Evolutionary conservation across 73 alveolate genomes (phyloP).

Genomic region (Stentor roeselii): DNA sequence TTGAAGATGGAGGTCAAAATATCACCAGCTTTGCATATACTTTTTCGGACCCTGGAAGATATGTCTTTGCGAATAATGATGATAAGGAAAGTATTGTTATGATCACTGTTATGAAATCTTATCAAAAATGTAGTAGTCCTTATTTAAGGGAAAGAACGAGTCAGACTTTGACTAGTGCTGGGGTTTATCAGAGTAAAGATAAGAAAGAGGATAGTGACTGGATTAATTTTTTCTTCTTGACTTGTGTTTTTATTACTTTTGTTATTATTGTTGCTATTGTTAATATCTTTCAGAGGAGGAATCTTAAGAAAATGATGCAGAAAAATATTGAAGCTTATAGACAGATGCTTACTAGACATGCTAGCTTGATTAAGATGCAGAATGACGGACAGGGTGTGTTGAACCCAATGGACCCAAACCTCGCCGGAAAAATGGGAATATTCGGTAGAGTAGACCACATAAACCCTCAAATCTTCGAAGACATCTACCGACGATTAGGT

Average conservation of each 20-base stretch:
- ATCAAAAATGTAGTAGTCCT: neutral
- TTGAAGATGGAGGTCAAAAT: neutral
- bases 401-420: neutral
- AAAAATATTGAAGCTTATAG: neutral
- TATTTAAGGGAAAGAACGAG: neutral
- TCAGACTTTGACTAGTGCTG: neutral
- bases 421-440: neutral
- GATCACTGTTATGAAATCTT: neutral
- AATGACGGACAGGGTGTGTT: neutral
- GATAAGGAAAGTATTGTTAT: neutral
- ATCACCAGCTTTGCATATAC: neutral
- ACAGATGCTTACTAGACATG: neutral
- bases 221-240: neutral
- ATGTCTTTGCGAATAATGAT: neutral
- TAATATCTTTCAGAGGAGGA: neutral
- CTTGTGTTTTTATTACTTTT: neutral
- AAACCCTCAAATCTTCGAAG: constrained; percentile 25
- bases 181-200: neutral
- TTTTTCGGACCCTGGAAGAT: neutral
- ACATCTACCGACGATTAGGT: neutral
- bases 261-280: neutral
- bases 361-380: neutral
- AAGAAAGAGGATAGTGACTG: neutral
- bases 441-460: neutral
- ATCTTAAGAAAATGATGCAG: neutral